Evolutionary conservation across 2,329 filamentous ascomycete species (phyloP).

Genomic region (Scopulariopsis brevicaulis): DNA sequence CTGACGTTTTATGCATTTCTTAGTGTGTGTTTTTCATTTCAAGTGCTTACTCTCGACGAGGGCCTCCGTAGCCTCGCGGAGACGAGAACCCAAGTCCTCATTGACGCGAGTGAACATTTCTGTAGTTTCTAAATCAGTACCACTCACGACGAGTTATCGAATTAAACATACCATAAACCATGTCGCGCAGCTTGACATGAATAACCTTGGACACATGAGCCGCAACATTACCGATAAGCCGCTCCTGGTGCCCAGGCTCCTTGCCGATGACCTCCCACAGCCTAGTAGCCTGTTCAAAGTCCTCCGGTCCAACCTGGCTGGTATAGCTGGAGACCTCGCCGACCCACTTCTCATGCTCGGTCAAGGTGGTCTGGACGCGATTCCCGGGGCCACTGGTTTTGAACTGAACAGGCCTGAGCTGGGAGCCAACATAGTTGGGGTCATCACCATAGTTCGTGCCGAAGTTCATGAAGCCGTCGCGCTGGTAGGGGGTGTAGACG

Average conservation of each 20-base stretch:
- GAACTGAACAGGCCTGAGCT: background rate
- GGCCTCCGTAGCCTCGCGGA: no score
- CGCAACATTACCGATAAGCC: background rate
- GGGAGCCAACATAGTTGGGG: conserved; percentile 35
- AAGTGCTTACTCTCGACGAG: no score
- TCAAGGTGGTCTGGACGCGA: background rate
- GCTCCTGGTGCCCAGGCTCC: background rate
- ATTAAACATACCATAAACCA: no score
- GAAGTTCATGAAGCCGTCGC: conserved; percentile 62
- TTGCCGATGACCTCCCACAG: background rate
- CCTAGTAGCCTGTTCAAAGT: background rate
- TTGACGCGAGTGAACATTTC: no score
- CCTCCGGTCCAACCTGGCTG: background rate
- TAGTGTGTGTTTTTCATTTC: no score
- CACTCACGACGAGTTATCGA: no score
- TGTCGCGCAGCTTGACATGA: no score
- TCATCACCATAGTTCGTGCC: conserved; percentile 52
- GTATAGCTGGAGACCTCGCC: background rate
- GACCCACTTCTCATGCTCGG: background rate
- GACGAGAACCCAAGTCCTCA: no score
- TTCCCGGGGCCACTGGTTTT: background rate
- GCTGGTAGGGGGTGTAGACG: conserved; percentile 57
- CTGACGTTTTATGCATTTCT: no score
- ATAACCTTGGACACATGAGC: background rate
- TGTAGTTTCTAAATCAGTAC: no score